These are phyloP conservation scores for Cystobasidiaceae sp. DNA, from an alignment of 1,284 basidiomycete species.

Conservation along the genomic window DNA sequence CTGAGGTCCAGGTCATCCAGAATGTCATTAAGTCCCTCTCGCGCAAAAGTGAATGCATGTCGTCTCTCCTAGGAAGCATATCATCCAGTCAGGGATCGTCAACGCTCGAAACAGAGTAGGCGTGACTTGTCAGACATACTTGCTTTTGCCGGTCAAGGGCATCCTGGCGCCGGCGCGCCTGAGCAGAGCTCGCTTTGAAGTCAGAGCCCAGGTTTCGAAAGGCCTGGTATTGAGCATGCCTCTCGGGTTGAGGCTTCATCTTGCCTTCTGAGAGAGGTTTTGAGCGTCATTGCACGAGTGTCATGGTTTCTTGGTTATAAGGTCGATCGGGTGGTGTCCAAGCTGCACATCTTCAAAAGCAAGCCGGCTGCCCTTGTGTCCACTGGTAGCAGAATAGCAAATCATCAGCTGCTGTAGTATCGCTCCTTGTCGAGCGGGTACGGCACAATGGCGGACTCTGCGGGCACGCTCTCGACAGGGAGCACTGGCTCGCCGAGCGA, in stretches of 20 bases:
- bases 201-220: background rate
- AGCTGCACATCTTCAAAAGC: background rate
- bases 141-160: slow-evolving; percentile 18
- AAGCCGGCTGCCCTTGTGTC: background rate
- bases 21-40: slow-evolving; percentile 19
- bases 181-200: background rate
- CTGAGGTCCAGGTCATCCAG: slow-evolving; percentile 16
- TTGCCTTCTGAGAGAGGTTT: no score
- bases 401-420: no score
- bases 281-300: background rate
- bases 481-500: slow-evolving; percentile 34
- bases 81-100: background rate
- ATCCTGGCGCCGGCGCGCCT: slow-evolving; percentile 24
- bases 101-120: background rate
- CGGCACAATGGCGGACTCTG: slow-evolving; percentile 2
- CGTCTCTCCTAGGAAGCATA: background rate
- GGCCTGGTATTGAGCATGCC: background rate
- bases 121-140: background rate
- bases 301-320: background rate
- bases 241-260: slow-evolving; percentile 2
- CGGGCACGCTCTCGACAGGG: slow-evolving; percentile 3
- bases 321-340: background rate
- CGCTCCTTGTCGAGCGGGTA: background rate
- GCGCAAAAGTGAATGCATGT: slow-evolving; percentile 9
- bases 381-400: background rate